A percentile compares a stretch with the other conserved stretches of the same genome.
Conservation (phyloP, 2,329 filamentous ascomycete species). For the Pseudogymnoascus sp. region DNA sequence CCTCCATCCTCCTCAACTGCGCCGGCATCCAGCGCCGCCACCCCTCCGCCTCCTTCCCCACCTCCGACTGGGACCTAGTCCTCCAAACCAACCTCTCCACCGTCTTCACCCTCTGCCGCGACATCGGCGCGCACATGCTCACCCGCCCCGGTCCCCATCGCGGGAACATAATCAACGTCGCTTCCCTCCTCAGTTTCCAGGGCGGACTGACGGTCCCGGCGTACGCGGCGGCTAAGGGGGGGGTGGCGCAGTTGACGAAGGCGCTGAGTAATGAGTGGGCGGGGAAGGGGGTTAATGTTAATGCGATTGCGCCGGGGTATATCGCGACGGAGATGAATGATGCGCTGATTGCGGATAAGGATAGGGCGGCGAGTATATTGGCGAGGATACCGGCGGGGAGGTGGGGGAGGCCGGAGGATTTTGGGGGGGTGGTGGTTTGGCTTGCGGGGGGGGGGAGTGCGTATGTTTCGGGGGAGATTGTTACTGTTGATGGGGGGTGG, state of each 20-base stretch:
- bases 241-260: slow-evolving; percentile 75
- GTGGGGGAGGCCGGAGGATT: slow-evolving; percentile 80
- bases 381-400: slow-evolving; percentile 74
- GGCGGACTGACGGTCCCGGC: slow-evolving; percentile 80
- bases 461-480: slow-evolving; percentile 74
- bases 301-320: slow-evolving; percentile 84
- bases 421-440: slow-evolving; percentile 74
- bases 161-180: slow-evolving; percentile 74
- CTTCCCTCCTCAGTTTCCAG: slow-evolving; percentile 71
- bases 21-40: slow-evolving; percentile 79
- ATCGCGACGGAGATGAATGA: slow-evolving; percentile 93
- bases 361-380: slow-evolving; percentile 64
- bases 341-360: slow-evolving; percentile 66
- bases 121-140: slow-evolving; percentile 74
- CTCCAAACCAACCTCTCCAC: slow-evolving; percentile 80
- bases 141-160: slow-evolving; percentile 43
- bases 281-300: slow-evolving; percentile 69
- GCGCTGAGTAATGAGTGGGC: slow-evolving; percentile 83
- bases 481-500: slow-evolving; percentile 87
- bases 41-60: slow-evolving; percentile 66
- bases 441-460: slow-evolving; percentile 67
- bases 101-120: slow-evolving; percentile 71
- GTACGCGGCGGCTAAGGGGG: slow-evolving; percentile 77
- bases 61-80: slow-evolving; percentile 69
- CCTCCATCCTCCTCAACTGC: slow-evolving; percentile 75